A percentile compares a stretch with the other conserved stretches of the same genome.
Evolutionary conservation across 768 basidiomycete species (phyloP).

Genomic region (Leccinum arenicola): DNA sequence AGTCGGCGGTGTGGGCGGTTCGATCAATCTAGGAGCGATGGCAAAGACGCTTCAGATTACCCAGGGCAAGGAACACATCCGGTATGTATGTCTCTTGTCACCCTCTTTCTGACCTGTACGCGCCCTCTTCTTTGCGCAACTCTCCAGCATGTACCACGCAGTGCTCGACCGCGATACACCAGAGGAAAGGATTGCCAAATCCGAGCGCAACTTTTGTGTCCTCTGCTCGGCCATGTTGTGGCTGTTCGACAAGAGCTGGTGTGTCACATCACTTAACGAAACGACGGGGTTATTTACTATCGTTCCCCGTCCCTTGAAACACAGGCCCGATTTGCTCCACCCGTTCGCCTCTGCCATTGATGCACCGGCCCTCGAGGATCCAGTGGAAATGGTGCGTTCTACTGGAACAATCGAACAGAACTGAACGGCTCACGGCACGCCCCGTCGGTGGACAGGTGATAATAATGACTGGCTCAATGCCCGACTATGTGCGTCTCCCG

Average conservation of each 20-base stretch:
- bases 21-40: slow-evolving; percentile 62
- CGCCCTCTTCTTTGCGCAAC: no score
- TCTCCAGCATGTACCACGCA: slow-evolving; percentile 56
- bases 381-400: slow-evolving; percentile 47
- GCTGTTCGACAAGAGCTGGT: slow-evolving; percentile 59
- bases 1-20: slow-evolving; percentile 62
- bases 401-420: no score
- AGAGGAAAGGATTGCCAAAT: slow-evolving; percentile 44
- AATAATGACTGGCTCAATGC: slow-evolving; percentile 48
- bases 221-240: slow-evolving; percentile 67
- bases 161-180: slow-evolving; percentile 55
- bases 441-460: slow-evolving; percentile 36
- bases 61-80: slow-evolving; percentile 50
- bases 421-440: background rate
- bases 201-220: slow-evolving; percentile 62
- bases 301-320: no score
- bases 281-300: background rate
- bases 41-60: slow-evolving; percentile 49
- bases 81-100: slow-evolving; percentile 30
- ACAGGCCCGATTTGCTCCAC: slow-evolving; percentile 62
- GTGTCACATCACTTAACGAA: slow-evolving; percentile 5
- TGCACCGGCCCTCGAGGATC: slow-evolving; percentile 50
- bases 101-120: background rate
- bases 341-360: slow-evolving; percentile 71
- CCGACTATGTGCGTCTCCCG: slow-evolving; percentile 59